These are phyloP conservation scores for Aspergillus ochraceus DNA, from an alignment of 2,329 filamentous ascomycete genomes.

Conservation along the genomic window DNA sequence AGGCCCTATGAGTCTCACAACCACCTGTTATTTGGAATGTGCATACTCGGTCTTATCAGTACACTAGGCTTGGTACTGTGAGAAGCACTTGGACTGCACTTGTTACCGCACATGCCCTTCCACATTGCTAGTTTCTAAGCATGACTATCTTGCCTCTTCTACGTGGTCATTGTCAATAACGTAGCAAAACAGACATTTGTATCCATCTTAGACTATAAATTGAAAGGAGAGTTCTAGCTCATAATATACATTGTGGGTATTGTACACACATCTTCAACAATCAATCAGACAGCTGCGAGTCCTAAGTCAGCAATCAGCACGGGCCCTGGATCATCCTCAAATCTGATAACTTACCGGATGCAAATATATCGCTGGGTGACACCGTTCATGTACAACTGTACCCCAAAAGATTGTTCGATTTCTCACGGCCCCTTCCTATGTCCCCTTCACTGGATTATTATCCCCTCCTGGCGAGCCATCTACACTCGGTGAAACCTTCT, in stretches of 20 bases:
- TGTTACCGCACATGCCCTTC: no score
- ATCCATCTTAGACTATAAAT: no score
- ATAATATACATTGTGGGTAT: slow-evolving; percentile 20
- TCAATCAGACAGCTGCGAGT: background rate
- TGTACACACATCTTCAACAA: slow-evolving; percentile 9
- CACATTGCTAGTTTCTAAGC: no score
- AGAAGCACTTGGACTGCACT: background rate
- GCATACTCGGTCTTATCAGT: no score
- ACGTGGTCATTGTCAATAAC: background rate
- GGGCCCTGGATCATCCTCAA: background rate
- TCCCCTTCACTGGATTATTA: slow-evolving; percentile 19
- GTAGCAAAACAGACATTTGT: background rate
- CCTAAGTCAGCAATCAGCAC: background rate
- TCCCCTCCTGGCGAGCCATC: slow-evolving; percentile 22
- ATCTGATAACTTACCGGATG: slow-evolving; percentile 4
- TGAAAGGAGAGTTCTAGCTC: slow-evolving; percentile 1
- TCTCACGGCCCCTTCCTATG: slow-evolving; percentile 11
- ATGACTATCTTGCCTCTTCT: no score
- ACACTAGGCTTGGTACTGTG: background rate
- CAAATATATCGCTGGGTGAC: background rate
- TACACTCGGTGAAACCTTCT: slow-evolving; percentile 66
- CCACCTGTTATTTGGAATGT: no score
- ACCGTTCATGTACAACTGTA: background rate
- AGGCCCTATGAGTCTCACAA: no score
- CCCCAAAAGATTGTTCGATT: background rate